Base-by-base conservation (phyloP, 2,329 filamentous ascomycete genomes). In the Xylogone sp. region DNA sequence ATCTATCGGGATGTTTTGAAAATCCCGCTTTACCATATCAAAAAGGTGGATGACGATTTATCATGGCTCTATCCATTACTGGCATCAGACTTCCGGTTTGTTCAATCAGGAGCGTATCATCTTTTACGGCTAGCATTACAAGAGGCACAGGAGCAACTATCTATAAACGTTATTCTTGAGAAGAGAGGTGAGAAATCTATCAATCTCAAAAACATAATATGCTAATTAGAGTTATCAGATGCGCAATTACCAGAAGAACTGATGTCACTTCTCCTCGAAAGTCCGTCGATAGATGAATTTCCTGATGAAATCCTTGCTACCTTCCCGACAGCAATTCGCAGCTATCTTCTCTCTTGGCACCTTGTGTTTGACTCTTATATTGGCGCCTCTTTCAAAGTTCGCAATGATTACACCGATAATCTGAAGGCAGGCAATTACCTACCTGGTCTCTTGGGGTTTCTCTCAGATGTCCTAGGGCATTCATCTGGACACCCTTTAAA, bases 321-420 rank as follows among this genome's bases (percentile, higher is more conserved):
- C 16, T 87, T 92, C 60, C 90, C 90, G 10, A 73, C 82, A 1
- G 65, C 80, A 0, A 75, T 96, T 45, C 83, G 90, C 48, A 83
- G 86, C 9, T 99, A 97, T 63, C 76, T 99, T 2, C 75, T 96
- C 22, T 88, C 90, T 10, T 99, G 94, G 94, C 82, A 89, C 56
- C 76, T 97, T 1, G 78, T 97, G 0, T 97, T 96, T 64, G 90
- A 96, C 60, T 86, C 93, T 43, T 95, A 93, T 64, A 75, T 77
- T 18, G 82, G 84, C 19, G 84, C 91, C 12, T 90, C 92, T 0
- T 86, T 88, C 67, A 90, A 90, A 61, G 83, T 97, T 16, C 88
- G 90, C 59, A 83, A 82, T 53, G 85, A 92, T 62, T 97, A 97
- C 62, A 81, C 83, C 0, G 82, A 90, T 21, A 83, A 88, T 53